Evolutionary conservation across 805 yeast species (phyloP), one percentile per base, ranked within the genome.

Genomic region (Saturnispora ahearnii): DNA sequence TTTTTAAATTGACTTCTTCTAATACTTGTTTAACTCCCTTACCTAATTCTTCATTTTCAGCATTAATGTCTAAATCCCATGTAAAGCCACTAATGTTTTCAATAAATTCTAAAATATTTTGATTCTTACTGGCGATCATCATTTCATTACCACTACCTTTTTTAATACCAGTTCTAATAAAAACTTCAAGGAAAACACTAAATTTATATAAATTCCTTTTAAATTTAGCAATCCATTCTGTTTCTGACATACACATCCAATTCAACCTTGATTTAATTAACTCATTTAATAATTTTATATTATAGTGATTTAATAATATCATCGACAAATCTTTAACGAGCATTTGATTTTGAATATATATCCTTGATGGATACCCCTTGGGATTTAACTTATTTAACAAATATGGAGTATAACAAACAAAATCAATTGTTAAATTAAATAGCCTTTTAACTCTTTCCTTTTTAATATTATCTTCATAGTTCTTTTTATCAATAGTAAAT

Each of bases 101-200:
- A 31, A 53, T 34, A 11, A 44, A 12, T 37, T 47, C 33, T 51
- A 53, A 47, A 3, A 41, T 24, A 28, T 12, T 9, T 8, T 37
- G 18, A 12, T 46, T 13, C 22, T 15, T 13, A 29, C 29, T 15
- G 13, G 36, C 43, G 10, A 29, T 15, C 5, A 21, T 38, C 29
- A 46, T 38, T 41, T 41, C 45, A 8, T 26, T 18, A 33, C 26
- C 45, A 29, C 15, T 22, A 6, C 12, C 5, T 22, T 38, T 31
- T 41, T 38, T 37, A 26, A 37, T 29, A 3, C 54, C 46, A 7
- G 45, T 30, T 26, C 57, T 45, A 12, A 51, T 24, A 11, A 54
- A 46, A 26, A 54, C 52, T 45, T 54, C 57, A 15, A 52, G 18
- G 15, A 54, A 50, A 15, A 52, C 44, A 21, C 53, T 49, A 46